A percentile compares a stretch with the other conserved stretches of the same genome.
These are phyloP conservation scores for Trypanosoma mega DNA, from an alignment of 208 protist genomes.

Conservation along the genomic window DNA sequence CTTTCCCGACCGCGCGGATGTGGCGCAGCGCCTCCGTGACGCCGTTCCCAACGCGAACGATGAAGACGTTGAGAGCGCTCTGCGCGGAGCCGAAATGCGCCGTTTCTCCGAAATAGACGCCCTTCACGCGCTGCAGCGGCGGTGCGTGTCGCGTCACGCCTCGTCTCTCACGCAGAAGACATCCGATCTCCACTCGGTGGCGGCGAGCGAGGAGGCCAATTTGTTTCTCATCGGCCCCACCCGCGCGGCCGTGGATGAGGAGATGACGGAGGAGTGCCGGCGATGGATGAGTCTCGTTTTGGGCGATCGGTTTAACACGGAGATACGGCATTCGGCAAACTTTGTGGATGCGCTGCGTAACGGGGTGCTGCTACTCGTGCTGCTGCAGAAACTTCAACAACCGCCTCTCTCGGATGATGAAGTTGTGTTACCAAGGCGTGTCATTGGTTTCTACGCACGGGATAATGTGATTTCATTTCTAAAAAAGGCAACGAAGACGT, in stretches of 20 bases:
- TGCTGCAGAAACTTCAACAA: constrained; percentile 68
- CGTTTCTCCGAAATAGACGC: constrained; percentile 42
- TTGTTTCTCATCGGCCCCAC: constrained; percentile 31
- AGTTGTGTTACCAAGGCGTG: constrained; percentile 55
- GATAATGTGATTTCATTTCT: constrained; percentile 76
- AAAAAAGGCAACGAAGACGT: constrained; percentile 32
- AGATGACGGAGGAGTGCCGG: constrained; percentile 61
- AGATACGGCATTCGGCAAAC: constrained; percentile 39
- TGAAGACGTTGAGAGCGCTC: constrained; percentile 34
- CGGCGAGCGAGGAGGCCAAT: constrained; percentile 5
- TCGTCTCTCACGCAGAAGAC: not conserved
- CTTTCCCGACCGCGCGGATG: constrained; percentile 37
- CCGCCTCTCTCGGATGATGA: constrained; percentile 44
- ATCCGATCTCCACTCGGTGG: not conserved
- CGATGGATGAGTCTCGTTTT: constrained; percentile 63
- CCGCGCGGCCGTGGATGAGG: constrained; percentile 40
- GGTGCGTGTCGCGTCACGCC: not conserved
- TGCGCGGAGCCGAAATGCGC: constrained; percentile 46
- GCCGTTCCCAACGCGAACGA: constrained; percentile 37
- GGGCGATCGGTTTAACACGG: constrained; percentile 37
- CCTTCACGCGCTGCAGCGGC: constrained; percentile 30
- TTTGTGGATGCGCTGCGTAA: constrained; percentile 64
- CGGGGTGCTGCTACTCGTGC: constrained; percentile 58
- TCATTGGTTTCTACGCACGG: constrained; percentile 67
- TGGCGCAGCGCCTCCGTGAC: constrained; percentile 24